These are phyloP conservation scores for Phlyctochytrium arcticum DNA, from an alignment of 192 early-diverging fungal genomes.

Conservation along the genomic window DNA sequence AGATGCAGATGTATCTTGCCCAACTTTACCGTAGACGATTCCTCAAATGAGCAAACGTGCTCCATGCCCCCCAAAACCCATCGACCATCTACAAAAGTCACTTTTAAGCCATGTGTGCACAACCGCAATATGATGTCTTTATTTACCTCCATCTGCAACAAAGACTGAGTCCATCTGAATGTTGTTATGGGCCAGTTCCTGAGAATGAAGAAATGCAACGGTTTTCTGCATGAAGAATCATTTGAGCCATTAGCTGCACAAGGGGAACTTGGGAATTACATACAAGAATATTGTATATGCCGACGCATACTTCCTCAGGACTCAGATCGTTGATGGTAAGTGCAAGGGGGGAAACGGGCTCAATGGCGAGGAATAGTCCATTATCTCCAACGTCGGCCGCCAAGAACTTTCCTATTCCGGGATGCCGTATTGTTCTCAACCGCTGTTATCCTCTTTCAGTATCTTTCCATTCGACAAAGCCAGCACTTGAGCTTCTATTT, in stretches of 20 bases:
- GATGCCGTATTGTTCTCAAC: slow-evolving; percentile 30
- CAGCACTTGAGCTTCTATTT: neutral
- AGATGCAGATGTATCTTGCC: slow-evolving; percentile 12
- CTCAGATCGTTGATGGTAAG: slow-evolving; percentile 12
- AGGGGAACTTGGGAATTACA: neutral
- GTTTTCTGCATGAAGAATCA: too few species aligned
- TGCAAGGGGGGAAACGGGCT: slow-evolving; percentile 29
- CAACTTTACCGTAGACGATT: slow-evolving; percentile 4
- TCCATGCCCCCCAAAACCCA: slow-evolving; percentile 41
- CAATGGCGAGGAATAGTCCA: slow-evolving; percentile 30
- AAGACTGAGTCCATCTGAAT: slow-evolving; percentile 31
- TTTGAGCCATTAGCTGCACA: too few species aligned
- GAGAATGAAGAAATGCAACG: slow-evolving; percentile 29
- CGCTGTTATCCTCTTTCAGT: neutral
- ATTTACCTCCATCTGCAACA: slow-evolving; percentile 7
- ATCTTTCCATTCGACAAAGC: neutral
- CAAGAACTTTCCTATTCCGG: slow-evolving; percentile 31
- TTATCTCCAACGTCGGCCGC: slow-evolving; percentile 17
- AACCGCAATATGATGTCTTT: neutral
- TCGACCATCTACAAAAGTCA: neutral
- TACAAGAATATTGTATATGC: slow-evolving; percentile 28
- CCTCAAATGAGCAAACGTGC: slow-evolving; percentile 19
- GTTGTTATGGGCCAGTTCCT: slow-evolving; percentile 40
- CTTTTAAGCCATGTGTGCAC: neutral
- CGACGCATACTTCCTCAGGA: slow-evolving; percentile 29